Evolutionary conservation across 2,329 filamentous ascomycete species (phyloP), one percentile per base, ranked within the genome.

Genomic region (Gnomoniopsis sp.): DNA sequence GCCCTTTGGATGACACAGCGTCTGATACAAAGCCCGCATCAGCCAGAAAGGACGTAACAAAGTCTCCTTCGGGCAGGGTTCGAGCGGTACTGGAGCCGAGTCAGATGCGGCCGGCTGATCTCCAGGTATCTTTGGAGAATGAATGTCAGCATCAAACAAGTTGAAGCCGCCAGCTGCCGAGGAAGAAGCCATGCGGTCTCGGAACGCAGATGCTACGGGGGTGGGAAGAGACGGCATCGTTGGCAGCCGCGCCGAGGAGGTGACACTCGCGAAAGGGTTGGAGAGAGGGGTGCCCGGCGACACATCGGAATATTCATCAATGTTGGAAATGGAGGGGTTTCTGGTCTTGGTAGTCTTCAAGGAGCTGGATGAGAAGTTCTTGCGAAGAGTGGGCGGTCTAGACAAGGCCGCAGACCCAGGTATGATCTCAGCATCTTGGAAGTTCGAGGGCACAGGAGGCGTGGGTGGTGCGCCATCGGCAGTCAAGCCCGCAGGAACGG

Each of bases 31-130:
- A 62, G 90, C 93, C 56, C 95, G 87, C 91, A 99, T 96, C 48
- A 99, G 80, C 95, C 95, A 99, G 73, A 97, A 99, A 2, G 95
- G 96, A 21, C 95, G 87, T n/a, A 98, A 80, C 67, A 97, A 82
- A 60, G 88, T 88, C 44, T 96, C 91, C 38, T 89, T 90, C 1
- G 95, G 95, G 70, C 96, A 99, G 3, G 95, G 90, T 69, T 99
- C 95, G 6, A 99, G 81, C 0, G 91, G 85, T 22, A 88, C 82
- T 14, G 93, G 93, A 1, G 86, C 83, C 64, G 91, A 87, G 8
- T 62, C 58, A 30, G 58, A 49, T 0, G 77, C 68, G 14, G 79
- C 77, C 58, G 88, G 87, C 2, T 88, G 85, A n/a, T 85, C 87
- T 2, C 86, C 86, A 1, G 89, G 82, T 34, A 75, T 80, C 30